Percentiles rank a stretch among this genome's conserved stretches.
Evolutionary conservation across 352 stramenopile species (phyloP).

Genomic region (Phytophthora parvispora): DNA sequence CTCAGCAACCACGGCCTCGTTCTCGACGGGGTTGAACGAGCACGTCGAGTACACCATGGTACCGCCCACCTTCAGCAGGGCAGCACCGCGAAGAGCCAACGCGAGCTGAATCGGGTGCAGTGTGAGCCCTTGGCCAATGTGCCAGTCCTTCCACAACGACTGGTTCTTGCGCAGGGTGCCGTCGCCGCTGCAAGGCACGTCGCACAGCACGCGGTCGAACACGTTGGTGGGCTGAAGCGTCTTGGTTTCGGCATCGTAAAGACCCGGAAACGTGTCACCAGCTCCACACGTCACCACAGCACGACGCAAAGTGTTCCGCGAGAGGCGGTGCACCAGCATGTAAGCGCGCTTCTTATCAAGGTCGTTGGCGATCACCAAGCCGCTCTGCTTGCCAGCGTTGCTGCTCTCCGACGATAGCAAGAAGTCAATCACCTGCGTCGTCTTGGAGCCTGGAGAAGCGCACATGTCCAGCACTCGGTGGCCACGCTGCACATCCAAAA

Average conservation of each 20-base stretch:
- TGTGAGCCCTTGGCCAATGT: constrained; percentile 89
- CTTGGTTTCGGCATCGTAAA: constrained; percentile 64
- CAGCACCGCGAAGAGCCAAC: constrained; percentile 93
- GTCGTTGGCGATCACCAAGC: constrained; percentile 97
- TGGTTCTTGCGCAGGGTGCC: constrained; percentile 99
- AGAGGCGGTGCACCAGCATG: constrained; percentile 98
- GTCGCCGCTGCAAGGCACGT: constrained; percentile 99
- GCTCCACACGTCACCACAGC: constrained; percentile 95
- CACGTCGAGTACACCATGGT: constrained; percentile 98
- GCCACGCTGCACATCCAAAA: constrained; percentile 93
- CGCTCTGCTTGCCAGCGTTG: constrained; percentile 31
- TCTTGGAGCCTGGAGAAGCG: constrained; percentile 99
- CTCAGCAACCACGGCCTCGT: constrained; percentile 98
- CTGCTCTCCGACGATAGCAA: constrained; percentile 44
- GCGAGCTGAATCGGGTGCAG: constrained; percentile 96
- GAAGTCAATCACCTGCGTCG: constrained; percentile 97
- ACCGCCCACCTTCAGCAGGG: constrained; percentile 92
- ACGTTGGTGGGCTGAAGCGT: constrained; percentile 76
- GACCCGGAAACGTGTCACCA: constrained; percentile 94
- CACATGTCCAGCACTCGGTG: constrained; percentile 91
- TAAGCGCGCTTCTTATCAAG: constrained; percentile 97
- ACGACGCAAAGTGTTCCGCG: constrained; percentile 82
- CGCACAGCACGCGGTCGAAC: constrained; percentile 98
- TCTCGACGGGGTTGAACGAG: constrained; percentile 99
- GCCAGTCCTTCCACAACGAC: constrained; percentile 95